Percentiles rank a stretch among this genome's conserved stretches.
These are phyloP conservation scores for Kitagawia praeruptora DNA, from an alignment of 129 eudicot species.

Conservation along the genomic window DNA sequence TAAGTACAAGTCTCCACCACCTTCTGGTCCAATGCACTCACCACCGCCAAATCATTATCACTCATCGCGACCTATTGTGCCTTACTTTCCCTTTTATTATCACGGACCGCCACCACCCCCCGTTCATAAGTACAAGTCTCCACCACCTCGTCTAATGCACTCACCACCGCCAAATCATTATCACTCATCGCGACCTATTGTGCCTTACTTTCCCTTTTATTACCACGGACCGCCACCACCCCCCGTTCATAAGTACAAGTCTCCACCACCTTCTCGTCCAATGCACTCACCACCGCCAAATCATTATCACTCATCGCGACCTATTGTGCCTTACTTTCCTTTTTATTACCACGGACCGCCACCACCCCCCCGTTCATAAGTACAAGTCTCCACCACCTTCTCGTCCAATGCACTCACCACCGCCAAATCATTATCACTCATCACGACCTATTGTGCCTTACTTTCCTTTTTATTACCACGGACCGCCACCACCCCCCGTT, in stretches of 20 bases:
- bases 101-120: neutral
- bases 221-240: neutral
- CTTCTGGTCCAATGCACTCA: neutral
- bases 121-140: neutral
- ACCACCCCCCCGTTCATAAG: neutral
- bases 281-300: neutral
- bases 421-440: too few species aligned
- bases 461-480: too few species aligned
- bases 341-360: neutral
- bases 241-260: neutral
- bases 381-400: conserved; percentile 14
- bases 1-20: neutral
- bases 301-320: neutral
- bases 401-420: too few species aligned
- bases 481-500: too few species aligned
- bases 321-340: neutral
- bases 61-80: neutral
- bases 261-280: neutral
- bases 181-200: neutral
- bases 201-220: neutral
- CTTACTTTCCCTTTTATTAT: neutral
- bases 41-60: neutral
- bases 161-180: neutral
- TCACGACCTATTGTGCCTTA: too few species aligned
- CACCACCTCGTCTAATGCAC: neutral